A percentile compares a stretch with the other conserved stretches of the same genome.
Conservation (phyloP, 2,329 filamentous ascomycete genomes). For the Colletotrichum costaricense region DNA sequence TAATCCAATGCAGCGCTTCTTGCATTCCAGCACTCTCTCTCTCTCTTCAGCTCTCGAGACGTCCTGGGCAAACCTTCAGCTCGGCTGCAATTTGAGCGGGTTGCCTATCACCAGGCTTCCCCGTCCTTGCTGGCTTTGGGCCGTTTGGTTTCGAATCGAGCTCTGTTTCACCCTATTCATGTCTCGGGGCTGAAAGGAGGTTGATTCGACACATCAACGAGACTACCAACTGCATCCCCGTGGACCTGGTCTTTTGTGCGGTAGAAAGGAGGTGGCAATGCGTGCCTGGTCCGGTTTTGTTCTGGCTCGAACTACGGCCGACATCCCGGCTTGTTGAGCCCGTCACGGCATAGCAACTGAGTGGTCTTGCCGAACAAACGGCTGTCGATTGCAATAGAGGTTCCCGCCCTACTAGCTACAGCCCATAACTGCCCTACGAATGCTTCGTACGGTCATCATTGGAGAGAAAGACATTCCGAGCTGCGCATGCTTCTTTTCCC, state of each 20-base stretch:
- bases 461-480: neutral
- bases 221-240: neutral
- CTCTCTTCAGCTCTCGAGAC: neutral
- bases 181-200: slow-evolving; percentile 14
- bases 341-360: neutral
- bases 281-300: neutral
- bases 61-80: slow-evolving; percentile 10
- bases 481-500: neutral
- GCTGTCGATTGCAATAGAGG: neutral
- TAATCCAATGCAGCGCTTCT: slow-evolving; percentile 1
- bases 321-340: neutral
- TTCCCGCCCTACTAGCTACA: neutral
- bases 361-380: neutral
- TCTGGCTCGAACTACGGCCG: neutral
- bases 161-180: slow-evolving; percentile 23
- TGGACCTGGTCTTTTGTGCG: neutral
- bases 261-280: neutral
- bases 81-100: neutral
- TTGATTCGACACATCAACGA: slow-evolving; percentile 6
- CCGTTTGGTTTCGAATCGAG: slow-evolving; percentile 10
- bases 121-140: neutral
- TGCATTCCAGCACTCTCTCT: neutral
- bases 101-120: neutral
- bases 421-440: neutral
- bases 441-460: neutral